Conservation (phyloP, 306 rosid genomes). For the Gastrolobium villosum region DNA sequence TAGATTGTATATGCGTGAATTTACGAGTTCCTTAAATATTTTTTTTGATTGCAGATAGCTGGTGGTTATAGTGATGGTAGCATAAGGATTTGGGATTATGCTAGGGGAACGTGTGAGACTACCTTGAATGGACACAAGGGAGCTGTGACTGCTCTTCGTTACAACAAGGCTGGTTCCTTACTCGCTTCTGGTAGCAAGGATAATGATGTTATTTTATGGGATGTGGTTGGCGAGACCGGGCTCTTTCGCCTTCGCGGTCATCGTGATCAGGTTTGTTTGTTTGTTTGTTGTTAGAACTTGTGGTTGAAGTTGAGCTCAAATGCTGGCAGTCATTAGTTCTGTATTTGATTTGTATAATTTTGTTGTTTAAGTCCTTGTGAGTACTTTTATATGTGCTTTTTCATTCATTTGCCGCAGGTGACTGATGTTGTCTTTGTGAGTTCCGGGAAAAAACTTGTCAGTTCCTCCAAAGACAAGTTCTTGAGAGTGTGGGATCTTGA, state of each 20-base stretch:
- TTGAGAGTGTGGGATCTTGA: constrained; percentile 99
- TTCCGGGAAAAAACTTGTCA: constrained; percentile 83
- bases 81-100: constrained; percentile 88
- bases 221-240: constrained; percentile 84
- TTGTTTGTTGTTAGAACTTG: constrained; percentile 7
- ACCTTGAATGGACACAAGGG: constrained; percentile 94
- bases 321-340: not conserved
- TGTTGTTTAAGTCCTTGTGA: not conserved
- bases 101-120: constrained; percentile 78
- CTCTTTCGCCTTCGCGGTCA: constrained; percentile 95
- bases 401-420: constrained; percentile 65
- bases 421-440: constrained; percentile 84
- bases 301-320: not conserved
- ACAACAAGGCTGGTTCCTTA: constrained; percentile 74
- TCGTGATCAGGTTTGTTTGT: constrained; percentile 73
- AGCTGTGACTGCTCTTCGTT: constrained; percentile 84
- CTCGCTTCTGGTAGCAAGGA: constrained; percentile 98
- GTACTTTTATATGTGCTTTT: constrained; percentile 15
- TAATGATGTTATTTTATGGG: constrained; percentile 88
- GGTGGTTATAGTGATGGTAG: constrained; percentile 90
- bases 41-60: constrained; percentile 67
- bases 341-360: constrained; percentile 1
- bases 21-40: not conserved
- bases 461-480: constrained; percentile 92
- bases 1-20: not conserved